phyloP scores from a whole-genome alignment of 441 rosid genomes.

The Erodium moschatum region DNA sequence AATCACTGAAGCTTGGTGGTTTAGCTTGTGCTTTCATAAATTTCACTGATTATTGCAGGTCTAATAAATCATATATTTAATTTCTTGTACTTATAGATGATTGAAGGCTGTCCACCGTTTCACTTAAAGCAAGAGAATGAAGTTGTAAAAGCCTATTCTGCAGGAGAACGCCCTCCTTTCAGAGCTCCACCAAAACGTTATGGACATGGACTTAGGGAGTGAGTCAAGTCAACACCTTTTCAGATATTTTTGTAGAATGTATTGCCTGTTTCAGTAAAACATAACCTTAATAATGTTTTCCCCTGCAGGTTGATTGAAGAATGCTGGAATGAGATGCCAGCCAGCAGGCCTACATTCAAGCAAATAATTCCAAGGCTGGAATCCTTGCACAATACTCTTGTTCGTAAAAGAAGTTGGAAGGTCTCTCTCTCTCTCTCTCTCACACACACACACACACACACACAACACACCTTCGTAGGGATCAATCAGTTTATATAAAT shows the following conservation, averaged over 20 bases:
- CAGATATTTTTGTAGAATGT: background rate
- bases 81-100: conserved; percentile 44
- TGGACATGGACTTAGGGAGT: conserved; percentile 80
- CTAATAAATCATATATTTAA: conserved; percentile 13
- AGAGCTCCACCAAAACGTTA: conserved; percentile 65
- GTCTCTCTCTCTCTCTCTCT: conserved; percentile 22
- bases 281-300: background rate
- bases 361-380: conserved; percentile 50
- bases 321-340: conserved; percentile 60
- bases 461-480: background rate
- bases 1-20: background rate
- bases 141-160: conserved; percentile 47
- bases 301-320: conserved; percentile 48
- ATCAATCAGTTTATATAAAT: no score
- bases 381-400: conserved; percentile 33
- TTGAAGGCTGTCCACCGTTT: conserved; percentile 78
- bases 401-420: conserved; percentile 41
- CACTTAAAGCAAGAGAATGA: conserved; percentile 51
- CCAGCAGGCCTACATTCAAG: conserved; percentile 54
- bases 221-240: conserved; percentile 21
- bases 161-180: conserved; percentile 52
- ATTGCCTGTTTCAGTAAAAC: background rate
- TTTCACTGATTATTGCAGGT: background rate
- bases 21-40: background rate
- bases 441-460: background rate